These are phyloP conservation scores for Chaetomium globosum DNA, from an alignment of 2,329 filamentous ascomycete genomes.

Conservation along the genomic window DNA sequence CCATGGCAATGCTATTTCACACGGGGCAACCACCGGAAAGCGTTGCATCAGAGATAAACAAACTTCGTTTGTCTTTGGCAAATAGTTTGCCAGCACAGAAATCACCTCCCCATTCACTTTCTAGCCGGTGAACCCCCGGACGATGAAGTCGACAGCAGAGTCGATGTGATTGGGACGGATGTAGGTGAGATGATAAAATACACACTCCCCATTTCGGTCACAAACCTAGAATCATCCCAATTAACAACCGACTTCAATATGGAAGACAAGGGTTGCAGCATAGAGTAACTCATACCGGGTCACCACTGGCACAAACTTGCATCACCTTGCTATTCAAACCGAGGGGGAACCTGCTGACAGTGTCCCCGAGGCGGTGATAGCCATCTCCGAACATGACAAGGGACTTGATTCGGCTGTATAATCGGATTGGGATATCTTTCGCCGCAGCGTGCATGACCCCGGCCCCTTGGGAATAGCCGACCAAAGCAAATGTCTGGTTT, in stretches of 20 bases:
- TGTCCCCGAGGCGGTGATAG: conserved; percentile 12
- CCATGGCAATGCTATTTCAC: not conserved
- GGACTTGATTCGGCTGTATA: conserved; percentile 14
- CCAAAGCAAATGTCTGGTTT: conserved; percentile 5
- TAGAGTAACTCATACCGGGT: not conserved
- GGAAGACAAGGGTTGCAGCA: not conserved
- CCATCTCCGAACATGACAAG: conserved; percentile 18
- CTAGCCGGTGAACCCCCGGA: not conserved
- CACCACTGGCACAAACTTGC: conserved; percentile 17
- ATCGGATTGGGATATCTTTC: not conserved
- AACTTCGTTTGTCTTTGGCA: conserved; percentile 8
- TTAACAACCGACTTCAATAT: not conserved
- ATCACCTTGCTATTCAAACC: conserved; percentile 14
- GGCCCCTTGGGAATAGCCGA: conserved; percentile 19
- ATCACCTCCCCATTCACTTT: too few relatives aligned
- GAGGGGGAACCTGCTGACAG: conserved; percentile 1
- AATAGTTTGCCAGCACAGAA: too few relatives aligned
- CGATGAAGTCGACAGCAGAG: conserved; percentile 10
- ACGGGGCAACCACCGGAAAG: not conserved
- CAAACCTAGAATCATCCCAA: not conserved
- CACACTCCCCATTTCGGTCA: conserved; percentile 1
- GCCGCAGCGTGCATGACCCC: conserved; percentile 18
- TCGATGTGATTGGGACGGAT: conserved; percentile 14
- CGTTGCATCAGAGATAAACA: not conserved
- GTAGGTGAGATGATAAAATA: conserved; percentile 15